A percentile compares a stretch with the other conserved stretches of the same genome.
Evolutionary conservation across 768 basidiomycete genomes (phyloP).

Genomic region (Coprinellus micaceus): DNA sequence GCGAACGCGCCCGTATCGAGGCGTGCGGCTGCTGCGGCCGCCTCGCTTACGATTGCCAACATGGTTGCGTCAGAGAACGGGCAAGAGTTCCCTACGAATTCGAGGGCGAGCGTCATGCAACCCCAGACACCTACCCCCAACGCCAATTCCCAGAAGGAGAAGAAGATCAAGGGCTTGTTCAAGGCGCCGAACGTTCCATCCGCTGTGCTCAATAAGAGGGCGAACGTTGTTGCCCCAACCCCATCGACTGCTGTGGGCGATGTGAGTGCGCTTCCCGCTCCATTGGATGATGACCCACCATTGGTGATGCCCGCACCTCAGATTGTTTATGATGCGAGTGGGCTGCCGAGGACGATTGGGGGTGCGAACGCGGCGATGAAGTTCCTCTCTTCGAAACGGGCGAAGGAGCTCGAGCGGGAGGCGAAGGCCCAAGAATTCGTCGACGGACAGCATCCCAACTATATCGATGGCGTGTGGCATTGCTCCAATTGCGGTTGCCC

Average conservation of each 20-base stretch:
- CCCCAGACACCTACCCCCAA: too few species aligned
- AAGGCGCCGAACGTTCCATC: slow-evolving; percentile 62
- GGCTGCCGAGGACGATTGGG: background rate
- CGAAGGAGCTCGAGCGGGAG: slow-evolving; percentile 74
- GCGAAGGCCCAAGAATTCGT: slow-evolving; percentile 83
- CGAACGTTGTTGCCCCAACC: slow-evolving; percentile 56
- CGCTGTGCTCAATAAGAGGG: slow-evolving; percentile 56
- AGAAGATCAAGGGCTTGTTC: slow-evolving; percentile 68
- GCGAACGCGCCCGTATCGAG: slow-evolving; percentile 61
- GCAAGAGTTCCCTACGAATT: slow-evolving; percentile 50
- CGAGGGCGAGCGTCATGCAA: slow-evolving; percentile 20
- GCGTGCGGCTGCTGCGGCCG: slow-evolving; percentile 83
- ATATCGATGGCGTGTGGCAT: slow-evolving; percentile 87
- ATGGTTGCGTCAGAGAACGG: slow-evolving; percentile 93
- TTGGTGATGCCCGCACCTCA: slow-evolving; percentile 22
- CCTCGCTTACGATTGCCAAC: slow-evolving; percentile 80
- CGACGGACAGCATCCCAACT: slow-evolving; percentile 77
- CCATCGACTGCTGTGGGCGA: slow-evolving; percentile 67
- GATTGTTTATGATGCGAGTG: slow-evolving; percentile 32
- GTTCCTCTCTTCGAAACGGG: slow-evolving; percentile 54
- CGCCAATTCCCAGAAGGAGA: slow-evolving; percentile 44
- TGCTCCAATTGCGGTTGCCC: slow-evolving; percentile 95
- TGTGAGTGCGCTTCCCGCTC: slow-evolving; percentile 47
- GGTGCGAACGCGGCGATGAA: slow-evolving; percentile 33
- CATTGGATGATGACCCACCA: slow-evolving; percentile 60